phyloP scores from a whole-genome alignment of 164 flowering plant genomes.

The Umbellularia californica region DNA sequence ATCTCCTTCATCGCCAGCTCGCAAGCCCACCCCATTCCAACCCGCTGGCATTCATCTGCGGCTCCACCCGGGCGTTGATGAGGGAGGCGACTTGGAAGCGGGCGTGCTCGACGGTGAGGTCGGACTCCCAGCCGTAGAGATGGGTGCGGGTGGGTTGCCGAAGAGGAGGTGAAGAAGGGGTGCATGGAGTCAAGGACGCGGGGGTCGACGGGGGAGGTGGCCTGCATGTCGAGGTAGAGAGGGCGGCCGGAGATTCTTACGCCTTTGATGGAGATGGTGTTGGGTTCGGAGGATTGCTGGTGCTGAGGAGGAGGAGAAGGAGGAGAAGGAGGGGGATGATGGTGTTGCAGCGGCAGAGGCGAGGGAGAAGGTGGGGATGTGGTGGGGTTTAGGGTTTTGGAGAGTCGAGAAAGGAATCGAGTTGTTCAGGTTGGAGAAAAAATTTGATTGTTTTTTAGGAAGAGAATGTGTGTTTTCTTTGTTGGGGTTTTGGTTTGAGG shows the following conservation, averaged over 20 bases:
- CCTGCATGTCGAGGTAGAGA: constrained; percentile 90
- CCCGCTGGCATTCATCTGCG: constrained; percentile 98
- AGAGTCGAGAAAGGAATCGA: constrained; percentile 24
- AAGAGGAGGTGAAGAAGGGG: constrained; percentile 63
- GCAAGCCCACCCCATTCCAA: constrained; percentile 93
- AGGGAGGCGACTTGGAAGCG: constrained; percentile 70
- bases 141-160: constrained; percentile 95
- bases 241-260: constrained; percentile 80
- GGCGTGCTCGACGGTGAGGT: constrained; percentile 71
- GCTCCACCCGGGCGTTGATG: constrained; percentile 81
- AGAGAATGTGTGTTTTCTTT: no score
- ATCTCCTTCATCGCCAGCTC: constrained; percentile 80
- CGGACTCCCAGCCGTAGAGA: constrained; percentile 97
- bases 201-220: constrained; percentile 93
- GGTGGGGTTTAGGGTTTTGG: neutral
- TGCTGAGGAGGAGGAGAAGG: neutral
- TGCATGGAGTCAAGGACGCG: constrained; percentile 89
- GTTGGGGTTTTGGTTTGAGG: no score
- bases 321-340: neutral
- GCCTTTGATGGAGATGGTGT: constrained; percentile 62
- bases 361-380: constrained; percentile 30
- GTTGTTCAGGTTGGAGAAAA: constrained; percentile 3
- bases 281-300: constrained; percentile 5
- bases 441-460: no score
- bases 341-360: constrained; percentile 27